Evolutionary conservation across 2,329 filamentous ascomycete species (phyloP).

Genomic region (Colletotrichum chrysophilum): DNA sequence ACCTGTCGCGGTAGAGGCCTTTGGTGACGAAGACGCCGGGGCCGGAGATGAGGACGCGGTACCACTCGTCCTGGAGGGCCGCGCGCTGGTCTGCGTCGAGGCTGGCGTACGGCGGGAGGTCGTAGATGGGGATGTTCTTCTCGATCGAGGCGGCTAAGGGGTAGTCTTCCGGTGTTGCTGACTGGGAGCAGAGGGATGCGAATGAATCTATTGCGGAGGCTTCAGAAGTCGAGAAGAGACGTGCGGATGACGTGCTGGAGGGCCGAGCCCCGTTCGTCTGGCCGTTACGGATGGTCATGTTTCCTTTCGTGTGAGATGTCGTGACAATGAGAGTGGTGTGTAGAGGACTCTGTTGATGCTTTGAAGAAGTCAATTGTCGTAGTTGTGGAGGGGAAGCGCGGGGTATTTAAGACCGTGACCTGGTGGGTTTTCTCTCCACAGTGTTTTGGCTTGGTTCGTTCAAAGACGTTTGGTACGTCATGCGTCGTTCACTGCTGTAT

Average conservation of each 20-base stretch:
- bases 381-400: neutral
- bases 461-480: neutral
- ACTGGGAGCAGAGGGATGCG: conserved; percentile 47
- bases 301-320: neutral
- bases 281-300: neutral
- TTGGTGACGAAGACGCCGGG: conserved; percentile 66
- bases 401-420: neutral
- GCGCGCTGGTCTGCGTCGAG: conserved; percentile 27
- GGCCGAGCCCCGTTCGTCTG: neutral
- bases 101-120: conserved; percentile 41
- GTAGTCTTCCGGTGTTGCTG: conserved; percentile 41
- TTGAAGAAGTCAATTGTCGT: neutral
- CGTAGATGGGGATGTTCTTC: conserved; percentile 62
- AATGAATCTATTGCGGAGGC: conserved; percentile 48
- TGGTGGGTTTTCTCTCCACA: neutral
- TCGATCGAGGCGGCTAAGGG: conserved; percentile 50
- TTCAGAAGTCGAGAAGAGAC: conserved; percentile 28
- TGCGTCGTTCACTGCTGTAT: neutral
- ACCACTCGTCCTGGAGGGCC: conserved; percentile 64
- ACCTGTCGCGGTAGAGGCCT: conserved; percentile 49
- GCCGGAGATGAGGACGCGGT: conserved; percentile 59
- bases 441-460: neutral
- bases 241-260: neutral
- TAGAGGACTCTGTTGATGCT: no score
- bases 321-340: neutral